These are phyloP conservation scores for Scutellaria galericulata DNA, from an alignment of 257 asterid species.

Conservation along the genomic window DNA sequence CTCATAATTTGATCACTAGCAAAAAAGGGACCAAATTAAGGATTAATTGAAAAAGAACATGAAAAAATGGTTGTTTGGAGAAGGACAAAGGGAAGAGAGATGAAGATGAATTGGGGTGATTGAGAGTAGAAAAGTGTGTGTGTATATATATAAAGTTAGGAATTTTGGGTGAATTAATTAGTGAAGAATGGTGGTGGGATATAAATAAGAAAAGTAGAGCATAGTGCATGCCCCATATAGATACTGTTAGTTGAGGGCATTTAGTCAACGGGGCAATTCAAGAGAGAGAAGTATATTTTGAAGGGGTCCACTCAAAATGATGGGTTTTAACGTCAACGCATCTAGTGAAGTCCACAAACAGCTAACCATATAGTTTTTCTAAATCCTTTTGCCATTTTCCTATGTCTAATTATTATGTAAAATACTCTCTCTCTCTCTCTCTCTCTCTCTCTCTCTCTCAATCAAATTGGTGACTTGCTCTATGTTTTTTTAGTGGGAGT, in stretches of 20 bases:
- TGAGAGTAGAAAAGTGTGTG: too few species aligned
- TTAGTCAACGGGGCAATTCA: conserved; percentile 30
- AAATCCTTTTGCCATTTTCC: too few species aligned
- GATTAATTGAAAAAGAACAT: background rate
- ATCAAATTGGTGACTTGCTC: too few species aligned
- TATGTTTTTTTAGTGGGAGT: too few species aligned
- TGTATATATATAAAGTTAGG: background rate
- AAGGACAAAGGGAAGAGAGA: too few species aligned
- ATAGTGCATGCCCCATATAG: conserved; percentile 6
- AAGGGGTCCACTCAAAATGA: conserved; percentile 10
- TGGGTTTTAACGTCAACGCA: conserved; percentile 31
- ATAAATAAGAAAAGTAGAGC: background rate
- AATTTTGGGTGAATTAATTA: background rate
- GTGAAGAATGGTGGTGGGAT: background rate
- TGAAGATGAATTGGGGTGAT: too few species aligned
- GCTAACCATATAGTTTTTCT: background rate
- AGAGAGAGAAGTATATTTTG: background rate
- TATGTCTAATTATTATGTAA: too few species aligned
- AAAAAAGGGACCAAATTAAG: background rate
- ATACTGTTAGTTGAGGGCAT: conserved; percentile 6
- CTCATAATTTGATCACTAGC: conserved; percentile 23
- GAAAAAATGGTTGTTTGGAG: too few species aligned
- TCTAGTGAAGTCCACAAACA: conserved; percentile 32
- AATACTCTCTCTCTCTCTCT: too few species aligned
- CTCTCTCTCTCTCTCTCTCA: too few species aligned